Conservation (phyloP, 2,329 filamentous ascomycete species). For the Mariannaea sp. region DNA sequence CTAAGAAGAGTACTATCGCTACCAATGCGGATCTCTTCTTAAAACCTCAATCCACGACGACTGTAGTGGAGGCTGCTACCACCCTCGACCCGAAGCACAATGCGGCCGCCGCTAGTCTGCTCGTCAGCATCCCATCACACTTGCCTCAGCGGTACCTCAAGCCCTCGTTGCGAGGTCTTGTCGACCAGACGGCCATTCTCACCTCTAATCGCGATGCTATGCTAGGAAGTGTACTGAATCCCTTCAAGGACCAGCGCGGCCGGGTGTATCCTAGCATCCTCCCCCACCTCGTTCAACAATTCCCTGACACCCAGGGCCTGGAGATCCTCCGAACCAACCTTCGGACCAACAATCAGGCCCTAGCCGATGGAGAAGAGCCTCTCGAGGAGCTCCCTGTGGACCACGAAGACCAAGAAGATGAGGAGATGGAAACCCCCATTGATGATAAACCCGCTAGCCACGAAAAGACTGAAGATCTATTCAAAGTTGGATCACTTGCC, state of each 20-base stretch:
- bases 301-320: slow-evolving; percentile 65
- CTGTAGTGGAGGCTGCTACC: slow-evolving; percentile 40
- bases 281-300: slow-evolving; percentile 74
- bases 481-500: slow-evolving; percentile 29
- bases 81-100: slow-evolving; percentile 53
- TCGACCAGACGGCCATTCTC: slow-evolving; percentile 83
- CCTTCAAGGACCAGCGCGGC: slow-evolving; percentile 67
- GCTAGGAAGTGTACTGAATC: slow-evolving; percentile 81
- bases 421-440: slow-evolving; percentile 44
- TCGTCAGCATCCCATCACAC: slow-evolving; percentile 65
- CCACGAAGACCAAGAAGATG: slow-evolving; percentile 44
- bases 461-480: slow-evolving; percentile 26
- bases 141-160: slow-evolving; percentile 70
- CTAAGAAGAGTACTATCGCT: slow-evolving; percentile 48
- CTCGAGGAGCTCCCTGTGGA: slow-evolving; percentile 34
- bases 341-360: slow-evolving; percentile 42
- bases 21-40: slow-evolving; percentile 78
- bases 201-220: slow-evolving; percentile 72
- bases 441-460: slow-evolving; percentile 41
- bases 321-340: slow-evolving; percentile 72
- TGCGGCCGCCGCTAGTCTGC: slow-evolving; percentile 62
- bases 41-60: slow-evolving; percentile 42
- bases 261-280: slow-evolving; percentile 74
- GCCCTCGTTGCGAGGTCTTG: slow-evolving; percentile 71
- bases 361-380: slow-evolving; percentile 28